Evolutionary conservation across 805 yeast genomes (phyloP).

Genomic region (Lipomyces starkeyi): DNA sequence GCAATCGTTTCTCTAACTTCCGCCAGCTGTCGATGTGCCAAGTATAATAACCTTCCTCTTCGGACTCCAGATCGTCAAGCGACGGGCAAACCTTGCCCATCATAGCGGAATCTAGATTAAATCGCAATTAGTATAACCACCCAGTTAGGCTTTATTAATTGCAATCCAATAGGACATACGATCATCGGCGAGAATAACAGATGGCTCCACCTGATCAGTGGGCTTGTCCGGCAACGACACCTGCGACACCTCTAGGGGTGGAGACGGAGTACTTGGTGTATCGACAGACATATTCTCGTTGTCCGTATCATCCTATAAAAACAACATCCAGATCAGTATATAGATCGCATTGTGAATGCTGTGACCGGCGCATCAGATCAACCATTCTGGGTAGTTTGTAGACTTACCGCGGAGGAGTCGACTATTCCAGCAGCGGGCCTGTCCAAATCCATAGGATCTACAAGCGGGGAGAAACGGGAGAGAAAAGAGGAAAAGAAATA

Average conservation of each 20-base stretch:
- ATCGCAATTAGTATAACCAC: slow-evolving; percentile 5
- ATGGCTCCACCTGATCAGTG: slow-evolving; percentile 13
- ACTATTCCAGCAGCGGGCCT: slow-evolving; percentile 15
- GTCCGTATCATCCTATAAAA: slow-evolving; percentile 29
- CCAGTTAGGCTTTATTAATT: neutral
- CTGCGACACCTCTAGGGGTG: slow-evolving; percentile 8
- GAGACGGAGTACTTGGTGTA: slow-evolving; percentile 22
- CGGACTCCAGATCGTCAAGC: slow-evolving; percentile 42
- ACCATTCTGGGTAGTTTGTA: neutral
- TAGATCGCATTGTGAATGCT: neutral
- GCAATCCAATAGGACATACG: slow-evolving; percentile 14
- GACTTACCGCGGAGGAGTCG: slow-evolving; percentile 23
- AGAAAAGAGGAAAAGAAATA: slow-evolving; percentile 22
- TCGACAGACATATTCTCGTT: slow-evolving; percentile 32
- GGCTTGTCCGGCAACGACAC: neutral
- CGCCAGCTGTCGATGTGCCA: slow-evolving; percentile 51
- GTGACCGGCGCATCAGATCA: neutral
- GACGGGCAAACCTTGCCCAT: slow-evolving; percentile 28
- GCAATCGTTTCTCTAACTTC: slow-evolving; percentile 45
- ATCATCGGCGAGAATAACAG: slow-evolving; percentile 17
- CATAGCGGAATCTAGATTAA: slow-evolving; percentile 27
- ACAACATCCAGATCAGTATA: neutral
- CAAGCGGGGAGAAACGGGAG: slow-evolving; percentile 25
- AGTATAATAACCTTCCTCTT: slow-evolving; percentile 39
- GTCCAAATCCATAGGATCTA: slow-evolving; percentile 29